Percentiles rank a stretch among this genome's conserved stretches.
phyloP scores from a whole-genome alignment of 208 protist genomes.

The Acanthamoeba castellanii region DNA sequence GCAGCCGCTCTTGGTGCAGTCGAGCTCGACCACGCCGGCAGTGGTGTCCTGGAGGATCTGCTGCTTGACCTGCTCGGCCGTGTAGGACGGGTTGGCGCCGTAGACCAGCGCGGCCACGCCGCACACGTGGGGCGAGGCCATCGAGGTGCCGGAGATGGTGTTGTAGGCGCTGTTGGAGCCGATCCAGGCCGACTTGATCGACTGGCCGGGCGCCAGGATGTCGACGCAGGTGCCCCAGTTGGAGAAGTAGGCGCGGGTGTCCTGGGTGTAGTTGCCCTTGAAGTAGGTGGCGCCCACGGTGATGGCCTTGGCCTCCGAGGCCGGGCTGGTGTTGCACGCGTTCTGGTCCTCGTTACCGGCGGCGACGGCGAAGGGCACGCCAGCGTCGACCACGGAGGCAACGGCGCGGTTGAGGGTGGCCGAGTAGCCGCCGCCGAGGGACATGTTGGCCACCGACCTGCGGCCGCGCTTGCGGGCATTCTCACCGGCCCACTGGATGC shows the following conservation, averaged over 20 bases:
- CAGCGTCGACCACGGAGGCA: conserved; percentile 48
- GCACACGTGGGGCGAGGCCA: conserved; percentile 78
- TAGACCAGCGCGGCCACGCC: conserved; percentile 71
- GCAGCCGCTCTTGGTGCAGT: conserved; percentile 47
- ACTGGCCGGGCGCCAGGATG: conserved; percentile 72
- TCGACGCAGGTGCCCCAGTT: conserved; percentile 72
- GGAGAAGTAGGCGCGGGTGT: conserved; percentile 72
- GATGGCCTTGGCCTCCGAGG: conserved; percentile 65
- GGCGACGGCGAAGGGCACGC: conserved; percentile 74
- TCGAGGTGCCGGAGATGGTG: conserved; percentile 73
- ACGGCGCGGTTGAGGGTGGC: conserved; percentile 68
- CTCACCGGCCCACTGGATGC: conserved; percentile 71
- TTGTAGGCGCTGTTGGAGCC: conserved; percentile 49
- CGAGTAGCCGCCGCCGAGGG: conserved; percentile 75
- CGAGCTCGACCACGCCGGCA: conserved; percentile 1
- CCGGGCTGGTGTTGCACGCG: conserved; percentile 76
- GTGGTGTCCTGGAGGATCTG: background rate
- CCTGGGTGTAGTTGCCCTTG: conserved; percentile 10
- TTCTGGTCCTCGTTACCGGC: conserved; percentile 75
- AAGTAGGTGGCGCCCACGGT: conserved; percentile 72
- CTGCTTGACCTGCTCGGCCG: conserved; percentile 14
- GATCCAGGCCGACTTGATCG: conserved; percentile 75
- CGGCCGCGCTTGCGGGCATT: conserved; percentile 31
- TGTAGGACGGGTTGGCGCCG: conserved; percentile 51
- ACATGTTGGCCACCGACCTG: conserved; percentile 77